Evolutionary conservation across 2,329 filamentous ascomycete genomes (phyloP), one percentile per base, ranked within the genome.

Genomic region (Chaetomium sp.): DNA sequence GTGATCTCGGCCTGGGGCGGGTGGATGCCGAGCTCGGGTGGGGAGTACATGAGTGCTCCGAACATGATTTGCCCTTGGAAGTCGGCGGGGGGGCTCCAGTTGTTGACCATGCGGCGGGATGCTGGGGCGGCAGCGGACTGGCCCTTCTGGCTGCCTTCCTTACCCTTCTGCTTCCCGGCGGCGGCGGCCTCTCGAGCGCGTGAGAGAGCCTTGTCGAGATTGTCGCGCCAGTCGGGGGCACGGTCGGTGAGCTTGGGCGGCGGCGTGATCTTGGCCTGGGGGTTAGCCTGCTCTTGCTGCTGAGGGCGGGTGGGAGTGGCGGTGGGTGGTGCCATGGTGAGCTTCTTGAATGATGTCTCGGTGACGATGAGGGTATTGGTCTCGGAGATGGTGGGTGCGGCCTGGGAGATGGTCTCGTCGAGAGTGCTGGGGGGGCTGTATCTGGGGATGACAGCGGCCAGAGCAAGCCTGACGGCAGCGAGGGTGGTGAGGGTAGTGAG

Each of bases 211-310:
- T 5, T 7, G 49, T 64, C 56, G 12, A 56, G 56, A 38, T 47
- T 21, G 4, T 19, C 49, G 6, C 47, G 62, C 62, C 62, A 64
- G 56, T 54, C 56, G 9, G 50, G 56, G 38, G 12, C 35, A 3
- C 23, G 53, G 38, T 9, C 8, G 2, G 6, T 27, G 59, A 25
- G 50, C 10, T 1, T 6, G 16, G 9, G 59, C n/a, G n/a, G 42
- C 13, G 13, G 13, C 12, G 35, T 42, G 13, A 42, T 42, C 16
- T 19, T 13, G 35, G 35, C 35, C 4, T 3, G 35, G 35, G 16
- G 35, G n/a, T n/a, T n/a, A n/a, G n/a, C n/a, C n/a, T n/a, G n/a
- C n/a, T n/a, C n/a, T n/a, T n/a, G n/a, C n/a, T n/a, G n/a, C n/a
- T n/a, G n/a, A 42, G 35, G 35, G 35, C 16, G 35, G 31, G 31